Base-by-base conservation (phyloP, 1,139 yeast species). In the Sporopachydermia cereana region DNA sequence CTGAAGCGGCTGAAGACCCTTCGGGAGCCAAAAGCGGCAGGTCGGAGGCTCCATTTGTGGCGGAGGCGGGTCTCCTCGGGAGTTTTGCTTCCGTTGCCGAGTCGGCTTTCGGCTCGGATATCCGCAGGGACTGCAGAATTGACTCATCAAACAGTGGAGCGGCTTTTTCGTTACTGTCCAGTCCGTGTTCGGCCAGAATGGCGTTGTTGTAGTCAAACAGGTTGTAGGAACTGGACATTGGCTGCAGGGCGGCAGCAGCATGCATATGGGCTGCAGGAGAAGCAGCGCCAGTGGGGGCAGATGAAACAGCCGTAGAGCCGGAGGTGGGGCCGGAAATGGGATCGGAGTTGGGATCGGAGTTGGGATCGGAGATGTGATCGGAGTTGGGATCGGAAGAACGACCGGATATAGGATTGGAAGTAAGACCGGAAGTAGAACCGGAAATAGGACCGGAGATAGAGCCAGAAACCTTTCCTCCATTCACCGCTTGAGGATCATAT, bases 131-230 rank as follows among this genome's bases (percentile, higher is more conserved):
- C 14, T 25, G 12, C 17, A 34, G n/a, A 12, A 34, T 7, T 34
- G 39, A 34, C n/a, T 34, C 22, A n/a, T 34, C 39, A 34, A 34
- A 34, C 18, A 20, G 18, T 16, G 39, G 39, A 5, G 18, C 22
- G 17, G 22, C 22, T n/a, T n/a, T n/a, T 7, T 34, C 39, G 22
- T 7, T 7, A 16, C 22, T 20, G 9, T 16, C 39, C 9, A 34
- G 9, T 12, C 39, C 39, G 22, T 34, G 9, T 34, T 34, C 39
- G 18, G 39, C 39, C 5, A 34, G 22, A 12, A n/a, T 34, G 18
- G 39, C 39, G 39, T 34, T 34, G 9, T n/a, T 12, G 22, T 34
- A 34, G 22, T 34, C 39, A 34, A 34, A 34, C 22, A 34, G 9
- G 22, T 34, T 34, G 9, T 20, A 12, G 7, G 29, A 7, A 7